Base-by-base conservation (phyloP, 1,139 yeast species). In the Pneumocystis oryctolagi region DNA sequence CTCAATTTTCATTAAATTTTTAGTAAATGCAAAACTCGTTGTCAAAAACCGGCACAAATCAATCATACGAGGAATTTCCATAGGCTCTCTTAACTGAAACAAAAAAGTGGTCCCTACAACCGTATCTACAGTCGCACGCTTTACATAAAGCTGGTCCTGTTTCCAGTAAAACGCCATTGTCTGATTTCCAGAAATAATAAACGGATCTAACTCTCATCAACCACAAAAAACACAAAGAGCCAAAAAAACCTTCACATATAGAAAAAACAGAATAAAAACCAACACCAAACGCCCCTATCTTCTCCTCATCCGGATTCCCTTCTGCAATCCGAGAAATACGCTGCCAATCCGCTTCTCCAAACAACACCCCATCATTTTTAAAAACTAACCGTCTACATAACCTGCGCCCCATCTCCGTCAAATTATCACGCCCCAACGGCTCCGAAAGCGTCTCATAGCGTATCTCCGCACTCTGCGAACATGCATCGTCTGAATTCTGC, bases 211-310 rank as follows among this genome's bases (percentile, higher is more conserved):
- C n/a, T 28, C 5, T 3, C 12, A 25, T 47, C n/a, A 47, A 25
- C 28, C 30, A 39, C 5, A 5, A 39, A 32, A 16, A 18, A 4
- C 3, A 78, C 1, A 78, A 76, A 60, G 74, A 75, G 2, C 76
- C 79, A 32, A 76, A 69, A 1, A 79, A 79, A 65, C 74, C 75
- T 77, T 92, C 97, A 69, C 97, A 96, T 73, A 92, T 94, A 79
- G 92, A 88, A 83, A 92, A 92, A 69, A 90, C 84, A 58, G 97
- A 90, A 83, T 92, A 92, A 84, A 92, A 92, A 77, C 98, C 98
- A 69, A 92, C 97, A 80, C 98, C 98, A 81, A 92, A 92, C 75
- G 95, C 97, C 80, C 98, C 98, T 77, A 92, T 92, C 89, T 92
- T 92, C 66, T 96, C 85, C 67, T 90, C 97, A 76, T 92, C 97